These are phyloP conservation scores for Antitrichia curtipendula DNA, from an alignment of 225 moss, liverwort and hornwort genomes.

Conservation along the genomic window DNA sequence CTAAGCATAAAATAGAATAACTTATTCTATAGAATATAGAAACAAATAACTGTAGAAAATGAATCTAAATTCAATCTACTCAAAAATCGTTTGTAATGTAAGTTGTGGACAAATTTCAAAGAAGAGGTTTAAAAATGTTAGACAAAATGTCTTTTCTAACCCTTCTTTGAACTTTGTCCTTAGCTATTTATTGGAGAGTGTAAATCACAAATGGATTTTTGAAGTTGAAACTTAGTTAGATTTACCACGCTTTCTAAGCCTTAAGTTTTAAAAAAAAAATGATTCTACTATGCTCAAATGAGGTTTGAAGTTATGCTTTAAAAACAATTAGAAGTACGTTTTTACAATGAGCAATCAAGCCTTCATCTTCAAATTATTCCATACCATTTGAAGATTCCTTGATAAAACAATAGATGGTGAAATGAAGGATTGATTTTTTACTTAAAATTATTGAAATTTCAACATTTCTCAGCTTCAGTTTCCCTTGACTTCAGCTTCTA, in stretches of 20 bases:
- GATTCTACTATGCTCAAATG: not conserved
- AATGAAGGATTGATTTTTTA: no score
- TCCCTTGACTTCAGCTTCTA: no score
- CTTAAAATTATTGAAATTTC: no score
- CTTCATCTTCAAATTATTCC: no score
- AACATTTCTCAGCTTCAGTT: no score
- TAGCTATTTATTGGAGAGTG: not conserved
- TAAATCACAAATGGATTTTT: not conserved
- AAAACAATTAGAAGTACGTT: no score
- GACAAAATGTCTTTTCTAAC: not conserved
- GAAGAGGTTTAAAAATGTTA: not conserved
- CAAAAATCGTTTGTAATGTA: not conserved
- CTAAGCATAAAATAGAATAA: not conserved
- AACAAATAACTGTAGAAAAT: not conserved
- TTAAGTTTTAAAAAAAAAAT: not conserved
- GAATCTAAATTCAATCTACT: fast-evolving
- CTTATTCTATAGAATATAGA: no score
- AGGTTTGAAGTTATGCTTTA: fast-evolving
- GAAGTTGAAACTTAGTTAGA: not conserved
- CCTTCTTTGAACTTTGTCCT: not conserved
- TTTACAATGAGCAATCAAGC: no score
- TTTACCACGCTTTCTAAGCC: no score
- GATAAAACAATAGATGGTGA: no score
- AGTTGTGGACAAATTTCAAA: not conserved
- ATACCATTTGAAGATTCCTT: no score